Base-by-base conservation (phyloP, 1,284 basidiomycete genomes). In the Gymnopus androsaceus region DNA sequence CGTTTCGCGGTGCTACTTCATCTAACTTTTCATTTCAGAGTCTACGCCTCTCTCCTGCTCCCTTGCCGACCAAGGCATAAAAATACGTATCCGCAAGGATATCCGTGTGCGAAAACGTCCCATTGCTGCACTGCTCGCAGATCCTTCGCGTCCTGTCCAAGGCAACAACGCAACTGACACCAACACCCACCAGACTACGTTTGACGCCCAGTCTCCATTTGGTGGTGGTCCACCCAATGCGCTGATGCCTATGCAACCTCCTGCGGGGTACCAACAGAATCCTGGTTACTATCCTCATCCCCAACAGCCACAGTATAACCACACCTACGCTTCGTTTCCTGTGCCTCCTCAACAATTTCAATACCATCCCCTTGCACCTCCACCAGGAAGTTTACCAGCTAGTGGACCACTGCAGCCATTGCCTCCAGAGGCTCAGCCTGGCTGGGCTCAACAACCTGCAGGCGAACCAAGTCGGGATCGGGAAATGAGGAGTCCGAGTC, bases 21-120 rank as follows among this genome's bases (percentile, higher is more conserved):
- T 30, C 40, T 23, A 42, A 17, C 34, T 33, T 50, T 57, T 45
- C 54, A 51, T 59, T 52, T 50, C 68, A 92, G 92, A 94, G 71
- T 93, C 92, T 0, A 95, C 94, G 0, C 87, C 89, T 15, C 77
- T 95, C 0, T 95, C 94, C 1, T 91, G 88, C 63, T 90, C 90
- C 0, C 82, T 96, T 56, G 92, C 94, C 9, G 90, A 94, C 66
- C 94, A 96, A 72, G 94, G 94, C 3, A 90, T 95, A 69, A 95
- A 95, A 72, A 94, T 96, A 47, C 85, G 94, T 25, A 94, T 95
- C 37, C 83, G 93, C 41, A 94, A 94, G 69, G 92, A 94, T 62
- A 92, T 92, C 38, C 84, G 90, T 2, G 85, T 89, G 23, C 81
- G 90, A 59, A 92, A 92, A 68, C 77, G 84, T 11, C 81, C 83